Conservation (phyloP, 192 early-diverging fungal genomes). For the Kickxella alabastrina region DNA sequence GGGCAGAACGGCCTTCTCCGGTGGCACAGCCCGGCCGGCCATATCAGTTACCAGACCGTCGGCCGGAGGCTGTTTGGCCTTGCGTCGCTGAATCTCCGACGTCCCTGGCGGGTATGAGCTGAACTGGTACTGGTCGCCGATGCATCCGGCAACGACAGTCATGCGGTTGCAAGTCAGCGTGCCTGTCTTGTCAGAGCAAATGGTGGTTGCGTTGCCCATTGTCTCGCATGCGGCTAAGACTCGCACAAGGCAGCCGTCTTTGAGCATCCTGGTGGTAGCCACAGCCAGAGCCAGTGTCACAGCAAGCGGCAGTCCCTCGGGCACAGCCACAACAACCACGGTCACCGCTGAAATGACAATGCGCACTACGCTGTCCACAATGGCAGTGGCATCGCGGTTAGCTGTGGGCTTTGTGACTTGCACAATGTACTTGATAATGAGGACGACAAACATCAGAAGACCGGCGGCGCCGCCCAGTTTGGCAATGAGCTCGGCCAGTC, state of each 20-base stretch:
- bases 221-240: slow-evolving; percentile 96
- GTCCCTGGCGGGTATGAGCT: slow-evolving; percentile 52
- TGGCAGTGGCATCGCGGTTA: slow-evolving; percentile 45
- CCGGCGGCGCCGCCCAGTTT: slow-evolving; percentile 87
- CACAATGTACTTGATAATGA: slow-evolving; percentile 86
- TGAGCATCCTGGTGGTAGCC: slow-evolving; percentile 92
- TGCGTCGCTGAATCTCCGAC: slow-evolving; percentile 51
- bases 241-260: slow-evolving; percentile 96
- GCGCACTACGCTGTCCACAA: slow-evolving; percentile 64
- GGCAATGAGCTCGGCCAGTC: slow-evolving; percentile 87
- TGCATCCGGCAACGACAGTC: slow-evolving; percentile 87
- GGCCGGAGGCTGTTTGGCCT: slow-evolving; percentile 32
- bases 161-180: slow-evolving; percentile 97
- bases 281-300: slow-evolving; percentile 94
- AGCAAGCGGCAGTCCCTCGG: slow-evolving; percentile 96
- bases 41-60: slow-evolving; percentile 49
- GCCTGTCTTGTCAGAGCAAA: slow-evolving; percentile 99
- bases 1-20: slow-evolving; percentile 36
- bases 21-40: slow-evolving; percentile 45
- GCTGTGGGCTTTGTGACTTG: slow-evolving; percentile 46
- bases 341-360: slow-evolving; percentile 92
- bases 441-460: slow-evolving; percentile 76
- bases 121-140: slow-evolving; percentile 70
- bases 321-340: slow-evolving; percentile 95
- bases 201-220: slow-evolving; percentile 97